These are phyloP conservation scores for Phaffomyces thermotolerans DNA, from an alignment of 805 yeast species.

Conservation along the genomic window DNA sequence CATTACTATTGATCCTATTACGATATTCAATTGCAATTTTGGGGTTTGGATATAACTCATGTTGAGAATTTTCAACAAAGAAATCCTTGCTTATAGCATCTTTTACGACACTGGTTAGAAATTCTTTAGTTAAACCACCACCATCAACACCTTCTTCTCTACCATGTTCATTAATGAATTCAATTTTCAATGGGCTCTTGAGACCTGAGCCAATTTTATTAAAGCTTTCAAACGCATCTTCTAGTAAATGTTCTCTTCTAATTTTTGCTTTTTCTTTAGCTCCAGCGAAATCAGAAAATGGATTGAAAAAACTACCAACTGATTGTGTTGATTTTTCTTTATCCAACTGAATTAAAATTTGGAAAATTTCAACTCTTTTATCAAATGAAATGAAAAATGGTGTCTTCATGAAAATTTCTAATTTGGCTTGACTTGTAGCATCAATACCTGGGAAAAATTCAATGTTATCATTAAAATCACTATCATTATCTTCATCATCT, in stretches of 20 bases:
- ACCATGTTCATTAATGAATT: slow-evolving; percentile 66
- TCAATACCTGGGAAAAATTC: slow-evolving; percentile 3
- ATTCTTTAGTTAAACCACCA: slow-evolving; percentile 92
- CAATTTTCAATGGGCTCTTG: slow-evolving; percentile 54
- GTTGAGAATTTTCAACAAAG: slow-evolving; percentile 39
- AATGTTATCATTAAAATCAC: slow-evolving; percentile 1
- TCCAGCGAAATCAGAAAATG: slow-evolving; percentile 12
- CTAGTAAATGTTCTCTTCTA: slow-evolving; percentile 61
- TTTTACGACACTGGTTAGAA: slow-evolving; percentile 62
- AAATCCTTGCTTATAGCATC: slow-evolving; percentile 51
- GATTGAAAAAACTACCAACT: slow-evolving; percentile 4
- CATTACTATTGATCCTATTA: slow-evolving; percentile 27
- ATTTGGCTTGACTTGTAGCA: slow-evolving; percentile 22
- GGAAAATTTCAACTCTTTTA: slow-evolving; percentile 67
- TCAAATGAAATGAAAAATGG: slow-evolving; percentile 81
- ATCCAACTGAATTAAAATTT: slow-evolving; percentile 52
- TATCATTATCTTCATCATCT: slow-evolving; percentile 13
- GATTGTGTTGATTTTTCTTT: slow-evolving; percentile 19
- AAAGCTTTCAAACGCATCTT: slow-evolving; percentile 65
- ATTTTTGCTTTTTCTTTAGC: slow-evolving; percentile 40
- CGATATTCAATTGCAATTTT: slow-evolving; percentile 33
- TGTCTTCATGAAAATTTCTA: slow-evolving; percentile 49
- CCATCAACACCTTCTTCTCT: slow-evolving; percentile 92
- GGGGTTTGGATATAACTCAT: slow-evolving; percentile 73
- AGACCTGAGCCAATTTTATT: slow-evolving; percentile 46